Evolutionary conservation across 2,329 filamentous ascomycete genomes (phyloP), one percentile per base, ranked within the genome.

Genomic region (Tetracladium maxilliforme): DNA sequence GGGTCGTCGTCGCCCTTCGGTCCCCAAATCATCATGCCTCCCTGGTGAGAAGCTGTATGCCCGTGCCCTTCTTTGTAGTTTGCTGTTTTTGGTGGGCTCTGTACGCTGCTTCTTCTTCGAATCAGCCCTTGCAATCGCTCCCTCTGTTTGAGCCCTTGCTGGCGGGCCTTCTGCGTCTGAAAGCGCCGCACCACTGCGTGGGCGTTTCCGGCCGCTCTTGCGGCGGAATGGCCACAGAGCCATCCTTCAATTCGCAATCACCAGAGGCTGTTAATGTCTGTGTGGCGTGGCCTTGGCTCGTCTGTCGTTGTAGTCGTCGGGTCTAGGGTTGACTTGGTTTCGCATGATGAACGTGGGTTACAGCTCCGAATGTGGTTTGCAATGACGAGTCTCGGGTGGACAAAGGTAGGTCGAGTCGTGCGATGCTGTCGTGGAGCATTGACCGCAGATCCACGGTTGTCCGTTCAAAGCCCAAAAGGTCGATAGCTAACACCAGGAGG

Each of bases 201-300:
- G 49, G 43, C 62, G 58, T 51, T 60, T 70, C 52, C 73, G 73
- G 51, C 71, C 74, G 52, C 67, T 74, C 54, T 65, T 75, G 43
- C 76, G 72, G 51, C 74, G 64, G 52, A 92, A 92, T 33, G 75
- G 80, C 83, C 82, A 92, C 51, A 86, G 58, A 47, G 75, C 70
- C 80, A 87, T 87, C 24, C 36, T 47, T 37, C 40, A 40, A 41
- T 43, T 21, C 20, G 31, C 28, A 33, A 30, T 28, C 18, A 9
- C 11, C 9, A n/a, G 9, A 8, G 9, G 18, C 18, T 19, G 18
- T 19, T 8, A 19, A 19, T 9, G 18, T n/a, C n/a, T n/a, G n/a
- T n/a, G n/a, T n/a, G n/a, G n/a, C n/a, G n/a, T n/a, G n/a, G n/a
- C n/a, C n/a, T n/a, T n/a, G n/a, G n/a, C n/a, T n/a, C n/a, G n/a